Conservation (phyloP, 805 yeast genomes). For the Cephaloascus fragrans region DNA sequence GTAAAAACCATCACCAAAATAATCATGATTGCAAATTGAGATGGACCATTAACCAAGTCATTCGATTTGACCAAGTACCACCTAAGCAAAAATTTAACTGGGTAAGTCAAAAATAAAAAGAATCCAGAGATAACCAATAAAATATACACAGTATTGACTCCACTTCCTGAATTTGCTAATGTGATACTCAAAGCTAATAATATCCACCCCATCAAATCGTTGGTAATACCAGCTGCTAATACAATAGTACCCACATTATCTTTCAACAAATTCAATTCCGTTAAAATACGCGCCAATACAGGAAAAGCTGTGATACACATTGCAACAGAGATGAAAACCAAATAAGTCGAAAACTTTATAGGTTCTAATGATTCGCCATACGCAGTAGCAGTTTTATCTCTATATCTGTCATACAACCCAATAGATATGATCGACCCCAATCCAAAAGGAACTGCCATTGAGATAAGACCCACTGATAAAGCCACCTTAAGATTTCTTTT, state of each 20-base stretch:
- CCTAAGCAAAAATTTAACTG: conserved; percentile 40
- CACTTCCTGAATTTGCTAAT: conserved; percentile 62
- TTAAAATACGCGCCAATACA: conserved; percentile 67
- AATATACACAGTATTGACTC: conserved; percentile 62
- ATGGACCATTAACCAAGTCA: conserved; percentile 54
- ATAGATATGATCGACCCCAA: conserved; percentile 64
- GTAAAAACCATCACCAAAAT: conserved; percentile 47
- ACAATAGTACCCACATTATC: conserved; percentile 65
- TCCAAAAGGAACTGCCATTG: conserved; percentile 74
- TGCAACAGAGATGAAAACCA: conserved; percentile 78
- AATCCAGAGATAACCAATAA: conserved; percentile 59
- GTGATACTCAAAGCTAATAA: conserved; percentile 68
- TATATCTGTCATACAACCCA: conserved; percentile 55
- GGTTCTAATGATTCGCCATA: conserved; percentile 14
- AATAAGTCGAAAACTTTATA: conserved; percentile 58
- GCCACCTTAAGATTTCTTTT: conserved; percentile 54
- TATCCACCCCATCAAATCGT: conserved; percentile 78
- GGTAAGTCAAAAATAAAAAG: conserved; percentile 51
- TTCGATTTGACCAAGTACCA: conserved; percentile 37
- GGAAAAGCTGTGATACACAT: conserved; percentile 83
- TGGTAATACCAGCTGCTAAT: conserved; percentile 75
- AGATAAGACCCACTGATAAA: conserved; percentile 54
- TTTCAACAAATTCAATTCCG: conserved; percentile 60
- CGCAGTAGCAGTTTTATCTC: conserved; percentile 13
- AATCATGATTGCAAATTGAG: conserved; percentile 48